A percentile compares a stretch with the other conserved stretches of the same genome.
Conservation (phyloP, 2,329 filamentous ascomycete species). For the Aspergillus ustus region DNA sequence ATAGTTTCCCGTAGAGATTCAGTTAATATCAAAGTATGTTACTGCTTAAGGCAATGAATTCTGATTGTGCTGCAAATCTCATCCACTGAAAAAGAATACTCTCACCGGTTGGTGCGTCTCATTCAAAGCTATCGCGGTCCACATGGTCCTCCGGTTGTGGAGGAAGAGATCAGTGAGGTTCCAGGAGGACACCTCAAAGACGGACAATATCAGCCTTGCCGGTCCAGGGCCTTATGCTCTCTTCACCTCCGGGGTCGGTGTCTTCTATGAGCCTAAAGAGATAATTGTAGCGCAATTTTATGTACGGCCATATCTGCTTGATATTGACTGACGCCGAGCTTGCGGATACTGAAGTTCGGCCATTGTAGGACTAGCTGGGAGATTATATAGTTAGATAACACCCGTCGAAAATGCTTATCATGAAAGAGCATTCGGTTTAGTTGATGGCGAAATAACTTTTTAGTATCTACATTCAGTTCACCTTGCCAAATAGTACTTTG, state of each 20-base stretch:
- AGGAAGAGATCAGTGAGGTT: background rate
- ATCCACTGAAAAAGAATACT: background rate
- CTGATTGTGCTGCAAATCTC: slow-evolving; percentile 3
- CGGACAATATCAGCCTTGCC: background rate
- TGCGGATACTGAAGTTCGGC: background rate
- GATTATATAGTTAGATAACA: too few relatives aligned
- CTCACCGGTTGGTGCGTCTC: background rate
- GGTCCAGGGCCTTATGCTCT: background rate
- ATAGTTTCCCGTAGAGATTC: slow-evolving; percentile 5
- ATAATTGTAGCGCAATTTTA: background rate
- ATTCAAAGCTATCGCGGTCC: background rate
- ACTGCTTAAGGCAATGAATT: background rate
- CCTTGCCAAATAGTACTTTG: too few relatives aligned
- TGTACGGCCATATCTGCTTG: background rate
- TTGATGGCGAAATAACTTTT: too few relatives aligned
- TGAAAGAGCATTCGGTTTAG: too few relatives aligned
- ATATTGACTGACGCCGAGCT: background rate
- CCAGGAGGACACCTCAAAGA: too few relatives aligned
- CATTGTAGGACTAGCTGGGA: background rate
- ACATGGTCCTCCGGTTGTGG: background rate
- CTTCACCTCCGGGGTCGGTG: background rate
- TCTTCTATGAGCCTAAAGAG: background rate
- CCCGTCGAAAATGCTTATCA: too few relatives aligned
- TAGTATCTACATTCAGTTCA: too few relatives aligned
- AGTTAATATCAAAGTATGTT: slow-evolving; percentile 8